Evolutionary conservation across 805 yeast genomes (phyloP).

Genomic region (Maudiozyma saulgeensis): DNA sequence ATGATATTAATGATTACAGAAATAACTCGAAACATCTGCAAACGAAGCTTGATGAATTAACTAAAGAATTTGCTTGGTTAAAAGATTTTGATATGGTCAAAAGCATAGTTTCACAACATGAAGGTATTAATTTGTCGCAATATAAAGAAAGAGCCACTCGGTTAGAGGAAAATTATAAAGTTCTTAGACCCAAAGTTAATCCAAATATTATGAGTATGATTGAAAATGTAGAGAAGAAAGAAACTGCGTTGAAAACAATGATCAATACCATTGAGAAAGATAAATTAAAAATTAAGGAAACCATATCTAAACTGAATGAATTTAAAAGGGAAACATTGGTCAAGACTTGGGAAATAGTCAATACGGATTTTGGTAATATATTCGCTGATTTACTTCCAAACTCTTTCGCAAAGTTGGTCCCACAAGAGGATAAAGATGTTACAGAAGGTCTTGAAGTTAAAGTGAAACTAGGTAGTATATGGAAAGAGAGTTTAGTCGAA

Average conservation of each 20-base stretch:
- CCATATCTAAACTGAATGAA: constrained; percentile 72
- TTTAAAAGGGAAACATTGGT: constrained; percentile 76
- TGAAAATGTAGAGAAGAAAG: constrained; percentile 86
- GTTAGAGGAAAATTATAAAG: constrained; percentile 49
- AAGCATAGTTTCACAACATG: constrained; percentile 50
- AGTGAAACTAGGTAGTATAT: constrained; percentile 80
- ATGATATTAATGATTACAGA: constrained; percentile 44
- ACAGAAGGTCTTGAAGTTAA: constrained; percentile 85
- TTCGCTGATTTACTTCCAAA: constrained; percentile 84
- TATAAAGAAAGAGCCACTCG: constrained; percentile 48
- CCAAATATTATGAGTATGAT: constrained; percentile 83
- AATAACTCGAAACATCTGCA: constrained; percentile 31
- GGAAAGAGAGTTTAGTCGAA: constrained; percentile 95
- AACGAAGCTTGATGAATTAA: constrained; percentile 35
- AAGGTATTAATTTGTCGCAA: constrained; percentile 53
- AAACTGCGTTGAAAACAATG: constrained; percentile 63
- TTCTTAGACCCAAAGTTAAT: constrained; percentile 74
- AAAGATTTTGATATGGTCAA: constrained; percentile 49
- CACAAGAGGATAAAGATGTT: constrained; percentile 69
- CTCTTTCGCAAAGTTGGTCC: constrained; percentile 81
- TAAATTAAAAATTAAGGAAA: constrained; percentile 79
- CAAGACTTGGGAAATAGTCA: constrained; percentile 79
- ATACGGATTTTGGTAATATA: constrained; percentile 80
- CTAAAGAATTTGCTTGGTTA: constrained; percentile 64
- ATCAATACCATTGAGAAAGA: constrained; percentile 82